phyloP scores from a whole-genome alignment of 345 rosid genomes.

The Camelina neglecta region DNA sequence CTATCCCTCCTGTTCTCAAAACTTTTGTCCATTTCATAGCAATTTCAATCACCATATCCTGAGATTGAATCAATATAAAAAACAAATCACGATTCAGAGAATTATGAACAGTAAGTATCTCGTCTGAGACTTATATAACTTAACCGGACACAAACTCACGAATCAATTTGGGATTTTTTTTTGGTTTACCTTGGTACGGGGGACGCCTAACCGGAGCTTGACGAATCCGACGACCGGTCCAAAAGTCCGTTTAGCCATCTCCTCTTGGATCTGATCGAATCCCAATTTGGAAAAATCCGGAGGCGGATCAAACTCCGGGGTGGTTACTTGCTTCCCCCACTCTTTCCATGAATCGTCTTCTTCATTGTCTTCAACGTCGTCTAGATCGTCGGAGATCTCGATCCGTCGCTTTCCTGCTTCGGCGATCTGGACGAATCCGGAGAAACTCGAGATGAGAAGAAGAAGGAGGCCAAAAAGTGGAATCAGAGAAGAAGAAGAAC shows the following conservation, averaged over 20 bases:
- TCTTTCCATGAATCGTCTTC: slow-evolving; percentile 94
- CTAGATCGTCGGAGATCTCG: slow-evolving; percentile 85
- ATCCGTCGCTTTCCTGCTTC: slow-evolving; percentile 65
- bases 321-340: slow-evolving; percentile 69
- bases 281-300: slow-evolving; percentile 73
- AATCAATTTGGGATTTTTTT: neutral
- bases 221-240: slow-evolving; percentile 84
- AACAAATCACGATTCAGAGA: neutral
- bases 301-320: slow-evolving; percentile 61
- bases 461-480: slow-evolving; percentile 38
- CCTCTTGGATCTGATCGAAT: slow-evolving; percentile 61
- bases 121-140: neutral
- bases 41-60: slow-evolving; percentile 71
- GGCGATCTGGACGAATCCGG: slow-evolving; percentile 41
- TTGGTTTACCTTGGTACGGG: slow-evolving; percentile 60
- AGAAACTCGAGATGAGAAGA: slow-evolving; percentile 27
- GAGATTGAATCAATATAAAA: slow-evolving; percentile 9
- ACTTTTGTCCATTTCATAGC: slow-evolving; percentile 81
- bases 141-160: neutral
- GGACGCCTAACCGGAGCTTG: slow-evolving; percentile 76
- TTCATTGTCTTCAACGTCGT: slow-evolving; percentile 83
- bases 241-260: slow-evolving; percentile 62
- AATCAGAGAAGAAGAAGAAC: neutral
- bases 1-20: slow-evolving; percentile 75
- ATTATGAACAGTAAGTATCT: neutral